Evolutionary conservation across 2,329 filamentous ascomycete species (phyloP).

Genomic region (Aureobasidium sp.): DNA sequence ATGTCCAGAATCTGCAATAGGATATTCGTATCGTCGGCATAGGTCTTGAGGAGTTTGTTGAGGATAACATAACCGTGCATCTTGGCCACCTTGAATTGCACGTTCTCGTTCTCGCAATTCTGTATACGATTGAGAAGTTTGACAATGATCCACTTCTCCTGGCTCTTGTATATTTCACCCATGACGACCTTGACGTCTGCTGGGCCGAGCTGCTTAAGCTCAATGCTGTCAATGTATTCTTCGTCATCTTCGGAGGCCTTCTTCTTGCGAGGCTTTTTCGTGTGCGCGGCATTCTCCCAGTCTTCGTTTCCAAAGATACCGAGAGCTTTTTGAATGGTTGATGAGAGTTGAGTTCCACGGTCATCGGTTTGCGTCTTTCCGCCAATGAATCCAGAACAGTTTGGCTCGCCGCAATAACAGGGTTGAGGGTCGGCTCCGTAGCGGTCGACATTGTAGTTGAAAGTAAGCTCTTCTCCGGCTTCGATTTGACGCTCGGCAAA

Average conservation of each 20-base stretch:
- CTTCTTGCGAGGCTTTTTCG: conserved; percentile 89
- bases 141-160: conserved; percentile 98
- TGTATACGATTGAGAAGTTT: conserved; percentile 89
- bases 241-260: conserved; percentile 86
- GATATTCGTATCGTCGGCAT: conserved; percentile 83
- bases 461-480: conserved; percentile 89
- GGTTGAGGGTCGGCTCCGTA: conserved; percentile 95
- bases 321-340: conserved; percentile 78
- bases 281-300: conserved; percentile 76
- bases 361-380: conserved; percentile 91
- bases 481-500: conserved; percentile 81
- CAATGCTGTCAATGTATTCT: conserved; percentile 86
- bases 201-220: conserved; percentile 71
- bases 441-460: conserved; percentile 99
- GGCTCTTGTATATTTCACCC: conserved; percentile 93
- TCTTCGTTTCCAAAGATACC: conserved; percentile 88
- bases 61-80: conserved; percentile 98
- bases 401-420: conserved; percentile 91
- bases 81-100: conserved; percentile 80
- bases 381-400: conserved; percentile 93
- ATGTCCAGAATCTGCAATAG: conserved; percentile 85
- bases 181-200: conserved; percentile 88
- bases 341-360: conserved; percentile 83
- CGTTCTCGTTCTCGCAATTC: conserved; percentile 74
- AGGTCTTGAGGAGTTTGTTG: conserved; percentile 76